phyloP scores from a whole-genome alignment of 371 early-diverging fungal species.

The Lichtheimia hyalospora region DNA sequence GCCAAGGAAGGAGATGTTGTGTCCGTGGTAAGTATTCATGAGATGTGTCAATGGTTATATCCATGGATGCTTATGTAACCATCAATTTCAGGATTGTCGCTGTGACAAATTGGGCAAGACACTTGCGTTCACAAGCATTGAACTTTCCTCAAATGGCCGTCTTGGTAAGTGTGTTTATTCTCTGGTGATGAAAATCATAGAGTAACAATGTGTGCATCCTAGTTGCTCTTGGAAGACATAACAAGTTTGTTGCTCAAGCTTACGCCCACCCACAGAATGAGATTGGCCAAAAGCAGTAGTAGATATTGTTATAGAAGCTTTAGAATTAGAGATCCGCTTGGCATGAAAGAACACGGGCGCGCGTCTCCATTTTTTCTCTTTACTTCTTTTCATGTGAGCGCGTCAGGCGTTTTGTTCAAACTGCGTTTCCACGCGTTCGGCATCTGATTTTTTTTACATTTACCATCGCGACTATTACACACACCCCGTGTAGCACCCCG shows the following conservation, averaged over 20 bases:
- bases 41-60: neutral
- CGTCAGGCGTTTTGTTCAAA: neutral
- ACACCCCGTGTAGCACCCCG: too few relatives aligned
- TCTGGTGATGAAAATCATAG: neutral
- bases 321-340: neutral
- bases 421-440: neutral
- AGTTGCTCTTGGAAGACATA: conserved; percentile 65
- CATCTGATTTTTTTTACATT: too few relatives aligned
- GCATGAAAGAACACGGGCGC: neutral
- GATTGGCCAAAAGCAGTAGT: conserved; percentile 6
- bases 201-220: neutral
- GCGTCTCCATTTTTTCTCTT: neutral
- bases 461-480: too few relatives aligned
- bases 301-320: neutral
- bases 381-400: neutral
- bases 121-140: conserved; percentile 59
- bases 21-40: conserved; percentile 29
- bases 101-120: conserved; percentile 66
- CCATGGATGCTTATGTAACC: neutral
- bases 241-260: conserved; percentile 60
- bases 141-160: conserved; percentile 45
- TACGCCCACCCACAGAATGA: conserved; percentile 43
- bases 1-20: conserved; percentile 56
- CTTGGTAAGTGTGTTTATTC: conserved; percentile 26
- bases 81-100: conserved; percentile 40